These are phyloP conservation scores for Schizosaccharomyces osmophilus DNA, from an alignment of 805 yeast species.

Conservation along the genomic window DNA sequence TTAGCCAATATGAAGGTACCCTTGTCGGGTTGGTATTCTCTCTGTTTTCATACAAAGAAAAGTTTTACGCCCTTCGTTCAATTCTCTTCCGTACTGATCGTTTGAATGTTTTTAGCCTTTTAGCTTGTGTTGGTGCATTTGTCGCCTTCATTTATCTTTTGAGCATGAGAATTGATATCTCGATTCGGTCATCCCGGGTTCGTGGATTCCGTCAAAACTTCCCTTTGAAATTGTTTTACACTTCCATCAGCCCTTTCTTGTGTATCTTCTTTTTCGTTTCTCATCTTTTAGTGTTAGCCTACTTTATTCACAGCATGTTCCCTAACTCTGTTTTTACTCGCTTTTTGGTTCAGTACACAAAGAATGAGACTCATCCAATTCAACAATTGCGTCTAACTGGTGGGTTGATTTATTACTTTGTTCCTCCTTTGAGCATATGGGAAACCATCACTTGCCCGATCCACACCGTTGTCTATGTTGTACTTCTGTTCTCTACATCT, in stretches of 20 bases:
- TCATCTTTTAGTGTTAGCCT: neutral
- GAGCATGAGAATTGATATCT: slow-evolving; percentile 86
- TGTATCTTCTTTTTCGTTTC: neutral
- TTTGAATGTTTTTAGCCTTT: slow-evolving; percentile 82
- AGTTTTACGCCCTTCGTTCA: slow-evolving; percentile 72
- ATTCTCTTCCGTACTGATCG: slow-evolving; percentile 61
- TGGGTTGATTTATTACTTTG: slow-evolving; percentile 83
- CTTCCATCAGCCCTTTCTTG: slow-evolving; percentile 90
- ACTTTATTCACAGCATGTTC: neutral
- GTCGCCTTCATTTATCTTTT: slow-evolving; percentile 74
- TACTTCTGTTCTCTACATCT: slow-evolving; percentile 67
- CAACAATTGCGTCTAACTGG: slow-evolving; percentile 49
- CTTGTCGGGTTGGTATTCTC: slow-evolving; percentile 75
- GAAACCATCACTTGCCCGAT: slow-evolving; percentile 84
- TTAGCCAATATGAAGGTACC: slow-evolving; percentile 77
- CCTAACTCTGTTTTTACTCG: neutral
- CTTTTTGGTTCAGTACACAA: neutral
- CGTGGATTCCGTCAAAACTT: slow-evolving; percentile 82
- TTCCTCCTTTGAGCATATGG: slow-evolving; percentile 63
- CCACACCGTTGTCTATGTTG: slow-evolving; percentile 54
- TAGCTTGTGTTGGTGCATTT: slow-evolving; percentile 62
- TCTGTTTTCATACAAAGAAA: slow-evolving; percentile 64
- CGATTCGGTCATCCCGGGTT: slow-evolving; percentile 77
- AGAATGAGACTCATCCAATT: neutral
- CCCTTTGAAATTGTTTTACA: slow-evolving; percentile 88